phyloP scores from a whole-genome alignment of 768 basidiomycete genomes.

The Suillus decipiens region DNA sequence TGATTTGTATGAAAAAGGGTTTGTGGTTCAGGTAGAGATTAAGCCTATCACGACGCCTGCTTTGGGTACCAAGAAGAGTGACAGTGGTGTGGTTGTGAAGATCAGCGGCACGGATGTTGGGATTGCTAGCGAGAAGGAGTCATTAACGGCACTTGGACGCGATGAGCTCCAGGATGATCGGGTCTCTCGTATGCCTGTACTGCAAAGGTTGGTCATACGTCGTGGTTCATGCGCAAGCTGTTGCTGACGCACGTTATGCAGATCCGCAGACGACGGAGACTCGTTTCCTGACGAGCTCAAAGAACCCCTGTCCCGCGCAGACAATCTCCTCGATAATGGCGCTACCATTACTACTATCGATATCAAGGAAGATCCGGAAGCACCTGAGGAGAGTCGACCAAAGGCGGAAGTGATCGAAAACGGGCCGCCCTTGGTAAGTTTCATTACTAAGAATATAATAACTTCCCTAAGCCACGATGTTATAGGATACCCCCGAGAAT shows the following conservation, averaged over 20 bases:
- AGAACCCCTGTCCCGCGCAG: slow-evolving; percentile 60
- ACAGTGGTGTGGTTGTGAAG: slow-evolving; percentile 17
- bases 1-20: slow-evolving; percentile 61
- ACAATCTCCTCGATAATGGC: slow-evolving; percentile 52
- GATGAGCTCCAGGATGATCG: slow-evolving; percentile 78
- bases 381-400: slow-evolving; percentile 20
- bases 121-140: slow-evolving; percentile 76
- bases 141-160: slow-evolving; percentile 65
- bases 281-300: slow-evolving; percentile 61
- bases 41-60: slow-evolving; percentile 43
- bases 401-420: slow-evolving; percentile 25
- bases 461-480: slow-evolving; percentile 1
- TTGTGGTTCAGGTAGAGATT: slow-evolving; percentile 58
- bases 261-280: slow-evolving; percentile 58
- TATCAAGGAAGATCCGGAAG: slow-evolving; percentile 19
- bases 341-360: slow-evolving; percentile 17
- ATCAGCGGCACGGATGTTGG: slow-evolving; percentile 41
- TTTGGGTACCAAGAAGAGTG: slow-evolving; percentile 15
- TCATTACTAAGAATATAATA: neutral
- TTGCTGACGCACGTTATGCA: slow-evolving; percentile 25
- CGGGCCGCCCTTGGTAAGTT: slow-evolving; percentile 24
- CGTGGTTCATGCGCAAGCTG: neutral
- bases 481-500: slow-evolving; percentile 30
- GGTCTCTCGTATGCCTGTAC: slow-evolving; percentile 61
- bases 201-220: slow-evolving; percentile 49